A percentile compares a stretch with the other conserved stretches of the same genome.
Conservation (phyloP, 148 eudicot genomes). For the Fagopyrum tataricum region DNA sequence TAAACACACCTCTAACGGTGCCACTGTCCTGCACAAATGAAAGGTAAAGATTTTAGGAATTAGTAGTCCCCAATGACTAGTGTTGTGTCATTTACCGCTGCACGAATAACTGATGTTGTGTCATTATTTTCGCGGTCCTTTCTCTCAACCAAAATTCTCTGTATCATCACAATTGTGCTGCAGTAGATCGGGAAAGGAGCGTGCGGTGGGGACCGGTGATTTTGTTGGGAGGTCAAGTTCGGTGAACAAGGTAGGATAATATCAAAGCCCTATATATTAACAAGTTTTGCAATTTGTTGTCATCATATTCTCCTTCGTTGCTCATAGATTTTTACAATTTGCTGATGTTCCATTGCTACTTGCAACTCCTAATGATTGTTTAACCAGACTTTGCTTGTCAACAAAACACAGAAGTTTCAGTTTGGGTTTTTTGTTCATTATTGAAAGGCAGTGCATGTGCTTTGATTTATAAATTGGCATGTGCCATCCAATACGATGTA, state of each 20-base stretch:
- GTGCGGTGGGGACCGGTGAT: background rate
- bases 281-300: background rate
- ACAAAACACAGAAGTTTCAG: background rate
- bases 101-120: background rate
- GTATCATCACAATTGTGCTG: background rate
- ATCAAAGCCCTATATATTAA: background rate
- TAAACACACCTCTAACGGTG: background rate
- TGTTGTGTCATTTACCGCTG: background rate
- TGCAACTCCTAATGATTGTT: background rate
- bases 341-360: background rate
- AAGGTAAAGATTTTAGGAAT: background rate
- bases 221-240: background rate
- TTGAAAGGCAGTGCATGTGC: background rate
- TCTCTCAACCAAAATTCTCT: background rate
- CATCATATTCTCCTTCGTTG: background rate
- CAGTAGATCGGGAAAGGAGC: conserved; percentile 1
- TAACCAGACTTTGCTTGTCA: background rate
- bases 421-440: background rate
- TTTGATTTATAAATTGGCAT: background rate
- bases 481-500: background rate
- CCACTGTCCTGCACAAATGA: background rate
- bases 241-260: background rate
- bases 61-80: background rate
- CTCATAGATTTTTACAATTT: background rate
- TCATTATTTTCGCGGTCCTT: background rate